Percentiles rank a stretch among this genome's conserved stretches.
Evolutionary conservation across 2,329 filamentous ascomycete species (phyloP).

Genomic region (Aquanectria penicillioides): DNA sequence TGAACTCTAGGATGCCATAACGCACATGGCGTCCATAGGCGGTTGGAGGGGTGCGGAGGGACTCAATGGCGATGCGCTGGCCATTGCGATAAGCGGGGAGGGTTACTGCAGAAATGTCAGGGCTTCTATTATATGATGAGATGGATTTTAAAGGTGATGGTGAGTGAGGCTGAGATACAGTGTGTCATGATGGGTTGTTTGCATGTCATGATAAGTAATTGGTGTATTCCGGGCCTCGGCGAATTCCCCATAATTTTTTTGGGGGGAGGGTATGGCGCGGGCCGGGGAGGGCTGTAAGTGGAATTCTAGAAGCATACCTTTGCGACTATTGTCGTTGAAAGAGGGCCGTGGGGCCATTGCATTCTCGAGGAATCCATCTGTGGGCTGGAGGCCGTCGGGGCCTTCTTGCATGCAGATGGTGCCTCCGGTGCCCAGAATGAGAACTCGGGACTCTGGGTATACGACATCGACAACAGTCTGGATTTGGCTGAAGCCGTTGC

Average conservation of each 20-base stretch:
- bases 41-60: conserved; percentile 81
- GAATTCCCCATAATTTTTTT: background rate
- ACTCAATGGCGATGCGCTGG: conserved; percentile 64
- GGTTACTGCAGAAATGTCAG: conserved; percentile 48
- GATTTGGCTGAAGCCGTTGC: conserved; percentile 21
- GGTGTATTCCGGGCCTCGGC: background rate
- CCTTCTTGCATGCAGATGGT: conserved; percentile 93
- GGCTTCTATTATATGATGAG: background rate
- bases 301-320: conserved; percentile 36
- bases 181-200: conserved; percentile 13
- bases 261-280: no score
- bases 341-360: conserved; percentile 84
- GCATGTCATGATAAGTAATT: conserved; percentile 14
- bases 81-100: conserved; percentile 64
- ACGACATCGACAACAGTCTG: conserved; percentile 36
- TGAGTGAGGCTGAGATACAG: background rate
- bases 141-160: background rate
- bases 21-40: conserved; percentile 83
- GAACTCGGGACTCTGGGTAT: conserved; percentile 79
- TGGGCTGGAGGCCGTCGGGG: conserved; percentile 81
- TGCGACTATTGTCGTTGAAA: conserved; percentile 75
- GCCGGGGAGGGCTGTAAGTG: background rate
- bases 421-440: conserved; percentile 91
- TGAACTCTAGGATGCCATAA: conserved; percentile 87
- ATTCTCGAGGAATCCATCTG: conserved; percentile 80